phyloP scores from a whole-genome alignment of 2,329 filamentous ascomycete genomes.

The Pseudocercospora eumusae region DNA sequence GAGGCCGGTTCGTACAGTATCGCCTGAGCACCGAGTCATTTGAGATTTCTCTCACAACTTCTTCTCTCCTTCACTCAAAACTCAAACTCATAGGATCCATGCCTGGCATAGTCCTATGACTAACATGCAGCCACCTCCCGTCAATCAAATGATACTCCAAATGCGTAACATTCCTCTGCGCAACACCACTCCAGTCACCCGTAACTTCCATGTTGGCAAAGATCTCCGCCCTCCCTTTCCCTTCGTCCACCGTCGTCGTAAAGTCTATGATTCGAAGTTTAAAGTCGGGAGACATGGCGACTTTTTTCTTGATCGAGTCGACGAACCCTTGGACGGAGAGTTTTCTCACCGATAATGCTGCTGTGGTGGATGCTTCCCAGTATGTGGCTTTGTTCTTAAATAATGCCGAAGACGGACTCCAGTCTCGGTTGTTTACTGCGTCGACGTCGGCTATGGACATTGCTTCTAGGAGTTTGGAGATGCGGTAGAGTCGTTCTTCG shows the following conservation, averaged over 20 bases:
- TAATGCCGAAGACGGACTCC: constrained; percentile 6
- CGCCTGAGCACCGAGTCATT: neutral
- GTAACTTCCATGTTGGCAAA: constrained; percentile 22
- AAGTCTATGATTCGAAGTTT: constrained; percentile 18
- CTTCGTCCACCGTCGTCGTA: constrained; percentile 17
- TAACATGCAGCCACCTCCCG: constrained; percentile 18
- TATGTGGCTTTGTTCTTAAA: constrained; percentile 19
- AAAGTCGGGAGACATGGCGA: constrained; percentile 12
- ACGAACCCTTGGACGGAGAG: constrained; percentile 18
- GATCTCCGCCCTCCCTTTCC: constrained; percentile 15
- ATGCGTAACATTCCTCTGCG: constrained; percentile 18
- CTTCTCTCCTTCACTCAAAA: neutral
- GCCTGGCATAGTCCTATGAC: constrained; percentile 21
- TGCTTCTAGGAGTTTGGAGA: constrained; percentile 16
- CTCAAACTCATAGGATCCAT: constrained; percentile 17
- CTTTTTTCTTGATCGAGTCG: constrained; percentile 10
- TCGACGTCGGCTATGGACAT: constrained; percentile 16
- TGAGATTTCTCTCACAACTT: no score
- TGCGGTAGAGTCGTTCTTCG: constrained; percentile 7
- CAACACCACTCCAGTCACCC: constrained; percentile 15
- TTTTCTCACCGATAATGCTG: constrained; percentile 9
- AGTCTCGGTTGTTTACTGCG: constrained; percentile 21
- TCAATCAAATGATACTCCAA: constrained; percentile 22
- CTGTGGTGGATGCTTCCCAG: constrained; percentile 19
- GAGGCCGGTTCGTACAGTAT: neutral